These are phyloP conservation scores for Rhynchosporium agropyri DNA, from an alignment of 2,329 filamentous ascomycete species.

Conservation along the genomic window DNA sequence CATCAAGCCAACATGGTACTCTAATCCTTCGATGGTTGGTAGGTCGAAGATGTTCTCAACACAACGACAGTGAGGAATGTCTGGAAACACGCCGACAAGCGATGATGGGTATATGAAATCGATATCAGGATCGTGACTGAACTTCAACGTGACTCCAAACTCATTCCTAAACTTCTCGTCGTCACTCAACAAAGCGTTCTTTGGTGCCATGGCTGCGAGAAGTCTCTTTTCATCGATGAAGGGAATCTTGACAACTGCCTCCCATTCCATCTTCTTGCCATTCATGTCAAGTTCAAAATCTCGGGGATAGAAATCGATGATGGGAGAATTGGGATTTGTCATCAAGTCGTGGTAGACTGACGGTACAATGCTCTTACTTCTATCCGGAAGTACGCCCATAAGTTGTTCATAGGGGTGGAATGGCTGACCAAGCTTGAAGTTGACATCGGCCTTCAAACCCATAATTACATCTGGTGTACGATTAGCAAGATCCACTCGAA, in stretches of 20 bases:
- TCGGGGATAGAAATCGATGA: conserved; percentile 96
- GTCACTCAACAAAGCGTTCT: conserved; percentile 74
- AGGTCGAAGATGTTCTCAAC: conserved; percentile 96
- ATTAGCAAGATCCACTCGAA: conserved; percentile 30
- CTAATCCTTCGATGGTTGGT: conserved; percentile 86
- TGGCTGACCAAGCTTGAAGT: conserved; percentile 92
- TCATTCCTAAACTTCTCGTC: conserved; percentile 83
- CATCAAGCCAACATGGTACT: conserved; percentile 81
- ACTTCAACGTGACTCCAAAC: conserved; percentile 91
- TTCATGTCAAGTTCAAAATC: conserved; percentile 99
- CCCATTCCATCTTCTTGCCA: conserved; percentile 99
- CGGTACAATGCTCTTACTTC: conserved; percentile 96
- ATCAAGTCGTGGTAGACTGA: conserved; percentile 86
- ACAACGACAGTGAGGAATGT: conserved; percentile 83
- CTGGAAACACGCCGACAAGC: conserved; percentile 85
- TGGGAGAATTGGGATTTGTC: conserved; percentile 87
- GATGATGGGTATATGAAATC: conserved; percentile 88
- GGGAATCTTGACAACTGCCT: conserved; percentile 97
- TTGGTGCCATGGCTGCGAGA: conserved; percentile 81
- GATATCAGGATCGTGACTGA: conserved; percentile 77
- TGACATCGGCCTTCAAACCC: conserved; percentile 81
- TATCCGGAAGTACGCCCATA: conserved; percentile 96
- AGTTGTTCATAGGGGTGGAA: conserved; percentile 95
- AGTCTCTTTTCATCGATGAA: conserved; percentile 94
- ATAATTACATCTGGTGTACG: conserved; percentile 72